Conservation (phyloP, 768 basidiomycete genomes). For the Epithele typhae region DNA sequence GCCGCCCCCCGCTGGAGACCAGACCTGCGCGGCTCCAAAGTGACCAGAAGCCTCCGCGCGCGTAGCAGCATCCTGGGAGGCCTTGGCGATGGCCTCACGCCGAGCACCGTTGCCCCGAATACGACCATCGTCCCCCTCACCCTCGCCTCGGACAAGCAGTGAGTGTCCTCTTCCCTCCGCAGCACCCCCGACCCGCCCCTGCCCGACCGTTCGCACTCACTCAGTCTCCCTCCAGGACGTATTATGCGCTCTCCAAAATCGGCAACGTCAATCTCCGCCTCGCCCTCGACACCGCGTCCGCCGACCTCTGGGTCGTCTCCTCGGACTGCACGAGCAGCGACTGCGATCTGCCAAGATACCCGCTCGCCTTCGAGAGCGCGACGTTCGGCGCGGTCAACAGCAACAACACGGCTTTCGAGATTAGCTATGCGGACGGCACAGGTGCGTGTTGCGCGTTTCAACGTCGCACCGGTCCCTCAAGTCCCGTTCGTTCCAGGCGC, state of each 20-base stretch:
- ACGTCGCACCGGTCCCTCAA: too few species aligned
- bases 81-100: neutral
- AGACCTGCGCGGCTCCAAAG: constrained; percentile 7
- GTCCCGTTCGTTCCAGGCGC: constrained; percentile 42
- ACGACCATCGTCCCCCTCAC: constrained; percentile 11
- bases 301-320: constrained; percentile 69
- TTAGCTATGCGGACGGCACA: constrained; percentile 65
- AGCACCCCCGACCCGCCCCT: too few species aligned
- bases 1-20: constrained; percentile 10
- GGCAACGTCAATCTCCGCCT: constrained; percentile 66
- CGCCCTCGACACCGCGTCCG: constrained; percentile 70
- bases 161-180: neutral
- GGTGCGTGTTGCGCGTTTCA: too few species aligned
- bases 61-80: constrained; percentile 6
- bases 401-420: constrained; percentile 57
- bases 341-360: constrained; percentile 70
- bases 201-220: too few species aligned
- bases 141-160: constrained; percentile 12
- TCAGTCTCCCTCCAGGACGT: constrained; percentile 44
- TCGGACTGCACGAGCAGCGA: constrained; percentile 57
- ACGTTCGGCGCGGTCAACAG: constrained; percentile 57
- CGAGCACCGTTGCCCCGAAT: constrained; percentile 2
- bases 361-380: constrained; percentile 59
- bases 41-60: neutral
- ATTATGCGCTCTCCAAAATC: constrained; percentile 55